These are phyloP conservation scores for Begonia loranthoides DNA, from an alignment of 306 rosid species.

Conservation along the genomic window DNA sequence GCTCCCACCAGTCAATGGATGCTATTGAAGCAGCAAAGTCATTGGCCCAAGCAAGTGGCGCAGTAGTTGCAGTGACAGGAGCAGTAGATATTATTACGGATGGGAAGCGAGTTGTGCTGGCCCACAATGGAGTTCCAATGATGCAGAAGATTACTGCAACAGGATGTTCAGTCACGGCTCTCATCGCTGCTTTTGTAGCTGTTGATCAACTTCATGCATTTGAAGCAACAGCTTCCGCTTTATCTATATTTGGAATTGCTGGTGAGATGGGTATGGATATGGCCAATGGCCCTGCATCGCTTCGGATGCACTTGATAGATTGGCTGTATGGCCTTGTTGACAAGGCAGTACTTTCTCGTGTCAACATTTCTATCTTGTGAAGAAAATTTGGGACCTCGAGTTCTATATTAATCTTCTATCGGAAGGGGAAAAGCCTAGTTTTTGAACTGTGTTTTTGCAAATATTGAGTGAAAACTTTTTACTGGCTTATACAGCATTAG, in stretches of 20 bases:
- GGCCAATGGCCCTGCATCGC: conserved; percentile 77
- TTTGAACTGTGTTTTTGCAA: too few relatives aligned
- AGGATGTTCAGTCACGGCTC: conserved; percentile 82
- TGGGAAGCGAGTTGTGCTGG: conserved; percentile 64
- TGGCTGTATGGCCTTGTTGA: conserved; percentile 71
- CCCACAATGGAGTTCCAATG: conserved; percentile 79
- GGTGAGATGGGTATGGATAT: conserved; percentile 68
- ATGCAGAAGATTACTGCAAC: conserved; percentile 87
- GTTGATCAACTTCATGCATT: conserved; percentile 50
- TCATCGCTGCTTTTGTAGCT: conserved; percentile 74
- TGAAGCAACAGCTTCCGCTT: conserved; percentile 55
- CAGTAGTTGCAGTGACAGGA: conserved; percentile 76
- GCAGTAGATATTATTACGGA: conserved; percentile 72
- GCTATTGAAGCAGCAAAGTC: conserved; percentile 73
- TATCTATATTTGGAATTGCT: conserved; percentile 60
- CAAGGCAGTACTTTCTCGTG: conserved; percentile 43
- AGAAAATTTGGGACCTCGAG: neutral
- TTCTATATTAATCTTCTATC: too few relatives aligned
- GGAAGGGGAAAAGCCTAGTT: too few relatives aligned
- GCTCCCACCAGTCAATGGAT: conserved; percentile 59
- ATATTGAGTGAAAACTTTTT: too few relatives aligned
- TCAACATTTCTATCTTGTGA: conserved; percentile 36
- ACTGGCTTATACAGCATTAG: too few relatives aligned
- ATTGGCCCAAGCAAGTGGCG: conserved; percentile 55
- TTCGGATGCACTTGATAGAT: conserved; percentile 78